Conservation (phyloP, 192 early-diverging fungal species). For the Chytriomyces hyalinus region DNA sequence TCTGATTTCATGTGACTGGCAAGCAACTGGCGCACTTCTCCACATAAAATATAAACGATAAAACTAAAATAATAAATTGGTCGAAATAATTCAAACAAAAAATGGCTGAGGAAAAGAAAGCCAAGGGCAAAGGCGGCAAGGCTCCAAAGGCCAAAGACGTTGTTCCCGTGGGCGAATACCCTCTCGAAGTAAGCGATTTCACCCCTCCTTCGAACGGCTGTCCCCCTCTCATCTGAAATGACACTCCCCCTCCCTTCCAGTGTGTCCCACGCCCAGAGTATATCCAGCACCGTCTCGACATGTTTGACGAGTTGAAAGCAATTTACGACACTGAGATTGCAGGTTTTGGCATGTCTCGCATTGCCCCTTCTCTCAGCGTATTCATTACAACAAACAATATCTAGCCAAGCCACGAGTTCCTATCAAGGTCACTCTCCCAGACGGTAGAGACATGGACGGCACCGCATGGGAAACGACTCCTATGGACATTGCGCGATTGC, state of each 20-base stretch:
- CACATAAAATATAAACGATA: no score
- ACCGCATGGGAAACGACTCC: constrained; percentile 95
- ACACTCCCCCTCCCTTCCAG: constrained; percentile 41
- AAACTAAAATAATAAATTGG: no score
- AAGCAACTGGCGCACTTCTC: no score
- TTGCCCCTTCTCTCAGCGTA: not conserved
- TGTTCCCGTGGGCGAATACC: constrained; percentile 17
- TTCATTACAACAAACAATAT: not conserved
- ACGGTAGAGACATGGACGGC: constrained; percentile 80
- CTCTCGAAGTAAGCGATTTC: constrained; percentile 14
- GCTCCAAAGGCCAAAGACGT: not conserved
- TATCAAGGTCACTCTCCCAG: constrained; percentile 83
- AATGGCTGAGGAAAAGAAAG: not conserved
- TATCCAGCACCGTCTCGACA: constrained; percentile 75
- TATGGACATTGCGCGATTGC: constrained; percentile 83
- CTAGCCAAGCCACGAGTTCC: constrained; percentile 47
- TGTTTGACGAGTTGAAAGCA: constrained; percentile 78
- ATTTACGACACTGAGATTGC: constrained; percentile 68
- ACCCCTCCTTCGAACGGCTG: not conserved
- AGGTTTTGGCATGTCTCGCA: constrained; percentile 36
- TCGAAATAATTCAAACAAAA: no score
- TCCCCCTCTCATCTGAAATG: not conserved
- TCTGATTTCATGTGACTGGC: no score
- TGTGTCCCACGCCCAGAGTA: constrained; percentile 74
- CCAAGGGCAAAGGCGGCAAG: not conserved